A percentile compares a stretch with the other conserved stretches of the same genome.
Evolutionary conservation across 441 rosid species (phyloP).

Genomic region (Omphalea diandra): DNA sequence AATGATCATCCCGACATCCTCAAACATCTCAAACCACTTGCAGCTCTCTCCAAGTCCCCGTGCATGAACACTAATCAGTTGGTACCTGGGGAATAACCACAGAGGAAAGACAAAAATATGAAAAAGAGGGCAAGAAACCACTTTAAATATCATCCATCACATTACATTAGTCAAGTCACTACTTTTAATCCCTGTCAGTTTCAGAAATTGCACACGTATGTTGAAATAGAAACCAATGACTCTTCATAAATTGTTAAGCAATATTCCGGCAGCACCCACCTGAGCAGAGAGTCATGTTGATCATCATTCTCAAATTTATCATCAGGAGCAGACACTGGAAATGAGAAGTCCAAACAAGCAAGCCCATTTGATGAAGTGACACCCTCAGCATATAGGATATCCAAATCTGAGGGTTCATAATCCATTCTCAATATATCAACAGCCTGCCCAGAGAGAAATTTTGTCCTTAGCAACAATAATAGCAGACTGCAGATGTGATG

Average conservation of each 20-base stretch:
- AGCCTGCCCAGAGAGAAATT: conserved; percentile 49
- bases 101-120: not conserved
- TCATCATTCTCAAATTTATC: conserved; percentile 62
- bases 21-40: conserved; percentile 98
- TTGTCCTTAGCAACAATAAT: conserved; percentile 4
- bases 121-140: not conserved
- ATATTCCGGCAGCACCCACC: conserved; percentile 42
- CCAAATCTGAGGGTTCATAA: conserved; percentile 91
- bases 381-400: conserved; percentile 93
- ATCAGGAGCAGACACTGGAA: conserved; percentile 62
- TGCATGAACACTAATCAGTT: conserved; percentile 81
- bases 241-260: conserved; percentile 3
- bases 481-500: not conserved
- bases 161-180: not conserved
- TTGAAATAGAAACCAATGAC: too few relatives aligned
- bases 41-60: conserved; percentile 92
- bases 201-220: not conserved
- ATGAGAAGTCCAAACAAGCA: conserved; percentile 85
- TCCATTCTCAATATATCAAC: conserved; percentile 69
- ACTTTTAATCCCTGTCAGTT: not conserved
- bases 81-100: conserved; percentile 57
- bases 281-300: conserved; percentile 67
- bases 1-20: conserved; percentile 88
- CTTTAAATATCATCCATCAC: not conserved
- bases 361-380: conserved; percentile 96